Conservation (phyloP, 192 early-diverging fungal genomes). For the Radiomyces spectabilis region DNA sequence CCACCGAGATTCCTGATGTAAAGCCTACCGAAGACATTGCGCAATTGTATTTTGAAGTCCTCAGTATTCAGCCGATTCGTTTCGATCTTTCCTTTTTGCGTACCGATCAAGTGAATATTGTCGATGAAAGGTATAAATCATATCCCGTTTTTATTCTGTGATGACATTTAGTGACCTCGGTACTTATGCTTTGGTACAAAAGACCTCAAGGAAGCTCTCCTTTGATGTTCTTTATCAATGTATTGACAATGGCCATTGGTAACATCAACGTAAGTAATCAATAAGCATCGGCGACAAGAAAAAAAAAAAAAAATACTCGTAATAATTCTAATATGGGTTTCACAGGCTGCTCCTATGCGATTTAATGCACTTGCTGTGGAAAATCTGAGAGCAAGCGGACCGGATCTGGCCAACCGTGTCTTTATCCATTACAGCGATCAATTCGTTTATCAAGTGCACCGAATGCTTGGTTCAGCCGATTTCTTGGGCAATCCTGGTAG, state of each 20-base stretch:
- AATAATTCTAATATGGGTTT: background rate
- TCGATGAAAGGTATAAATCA: conserved; percentile 44
- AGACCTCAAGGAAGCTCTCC: conserved; percentile 35
- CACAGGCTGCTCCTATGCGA: conserved; percentile 75
- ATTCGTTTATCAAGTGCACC: conserved; percentile 79
- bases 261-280: conserved; percentile 78
- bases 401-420: conserved; percentile 72
- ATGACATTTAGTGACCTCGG: too few species aligned
- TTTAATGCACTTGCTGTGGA: conserved; percentile 85
- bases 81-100: conserved; percentile 94
- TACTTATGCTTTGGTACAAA: too few species aligned
- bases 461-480: conserved; percentile 91
- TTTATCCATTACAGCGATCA: conserved; percentile 86
- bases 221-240: conserved; percentile 63
- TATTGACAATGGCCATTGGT: conserved; percentile 96
- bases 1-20: conserved; percentile 64
- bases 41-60: conserved; percentile 89
- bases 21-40: conserved; percentile 56
- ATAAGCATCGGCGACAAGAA: too few species aligned
- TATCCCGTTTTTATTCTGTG: too few species aligned
- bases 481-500: conserved; percentile 86
- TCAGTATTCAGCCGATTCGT: conserved; percentile 91
- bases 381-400: conserved; percentile 77
- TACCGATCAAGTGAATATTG: conserved; percentile 56
- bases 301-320: conserved; percentile 1